These are phyloP conservation scores for Geosmithia flava DNA, from an alignment of 2,329 filamentous ascomycete species.

Conservation along the genomic window DNA sequence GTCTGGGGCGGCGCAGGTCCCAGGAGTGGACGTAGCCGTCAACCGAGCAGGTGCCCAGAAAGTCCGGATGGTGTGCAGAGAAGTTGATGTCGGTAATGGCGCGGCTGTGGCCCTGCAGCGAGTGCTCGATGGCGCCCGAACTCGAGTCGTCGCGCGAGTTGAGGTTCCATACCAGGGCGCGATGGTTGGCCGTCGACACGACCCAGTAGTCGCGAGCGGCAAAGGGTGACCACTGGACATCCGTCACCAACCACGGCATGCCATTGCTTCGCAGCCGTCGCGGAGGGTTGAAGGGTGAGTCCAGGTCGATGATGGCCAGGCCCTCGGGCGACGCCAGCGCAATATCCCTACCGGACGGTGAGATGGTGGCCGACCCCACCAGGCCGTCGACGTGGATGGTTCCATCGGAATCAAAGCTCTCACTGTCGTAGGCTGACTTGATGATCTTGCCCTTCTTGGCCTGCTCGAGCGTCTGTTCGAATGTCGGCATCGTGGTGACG, in stretches of 20 bases:
- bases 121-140: constrained; percentile 67
- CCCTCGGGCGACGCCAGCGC: constrained; percentile 84
- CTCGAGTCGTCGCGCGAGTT: constrained; percentile 63
- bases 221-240: constrained; percentile 96
- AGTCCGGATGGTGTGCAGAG: constrained; percentile 80
- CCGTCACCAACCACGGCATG: constrained; percentile 86
- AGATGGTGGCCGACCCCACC: constrained; percentile 86
- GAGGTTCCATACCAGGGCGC: constrained; percentile 88
- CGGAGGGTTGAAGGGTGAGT: constrained; percentile 78
- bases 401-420: constrained; percentile 75
- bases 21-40: constrained; percentile 90
- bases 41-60: constrained; percentile 81
- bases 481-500: constrained; percentile 31
- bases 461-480: constrained; percentile 28
- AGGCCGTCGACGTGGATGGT: constrained; percentile 71
- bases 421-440: constrained; percentile 67
- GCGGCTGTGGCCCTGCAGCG: constrained; percentile 68
- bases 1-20: constrained; percentile 66
- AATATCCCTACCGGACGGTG: constrained; percentile 79
- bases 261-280: constrained; percentile 72
- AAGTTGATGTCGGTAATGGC: constrained; percentile 97
- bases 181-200: constrained; percentile 86
- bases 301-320: constrained; percentile 81
- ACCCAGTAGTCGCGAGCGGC: constrained; percentile 85
- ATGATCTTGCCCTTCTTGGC: constrained; percentile 46